Evolutionary conservation across 257 asterid species (phyloP).

Genomic region (Asclepias syriaca): DNA sequence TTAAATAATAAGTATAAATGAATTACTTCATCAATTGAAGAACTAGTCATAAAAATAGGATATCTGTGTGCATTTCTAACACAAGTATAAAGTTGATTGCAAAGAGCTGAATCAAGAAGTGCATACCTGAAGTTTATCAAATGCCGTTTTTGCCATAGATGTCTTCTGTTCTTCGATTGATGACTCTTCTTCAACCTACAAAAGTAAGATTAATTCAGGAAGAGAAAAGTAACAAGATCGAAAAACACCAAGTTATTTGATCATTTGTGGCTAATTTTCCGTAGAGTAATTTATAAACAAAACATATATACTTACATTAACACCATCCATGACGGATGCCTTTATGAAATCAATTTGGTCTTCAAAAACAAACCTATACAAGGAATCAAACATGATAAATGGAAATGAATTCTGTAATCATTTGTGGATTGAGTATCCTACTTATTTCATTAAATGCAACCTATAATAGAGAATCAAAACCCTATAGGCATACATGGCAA

Average conservation of each 20-base stretch:
- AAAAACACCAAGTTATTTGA: neutral
- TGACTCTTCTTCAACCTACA: slow-evolving; percentile 59
- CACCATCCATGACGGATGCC: slow-evolving; percentile 80
- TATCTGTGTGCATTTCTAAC: neutral
- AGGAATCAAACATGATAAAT: neutral
- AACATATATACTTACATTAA: slow-evolving; percentile 43
- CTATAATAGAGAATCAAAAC: neutral
- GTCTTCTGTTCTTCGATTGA: slow-evolving; percentile 41
- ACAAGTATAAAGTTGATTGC: neutral
- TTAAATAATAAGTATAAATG: neutral
- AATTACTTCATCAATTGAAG: neutral
- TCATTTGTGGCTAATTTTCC: neutral
- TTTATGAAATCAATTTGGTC: slow-evolving; percentile 92
- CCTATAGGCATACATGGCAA: neutral
- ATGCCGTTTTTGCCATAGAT: slow-evolving; percentile 66
- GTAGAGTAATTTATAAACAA: neutral
- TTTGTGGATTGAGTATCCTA: neutral
- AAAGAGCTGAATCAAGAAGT: slow-evolving; percentile 1
- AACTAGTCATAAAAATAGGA: neutral
- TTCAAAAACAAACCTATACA: slow-evolving; percentile 79
- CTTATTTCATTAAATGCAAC: neutral
- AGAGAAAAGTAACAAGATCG: slow-evolving; percentile 4
- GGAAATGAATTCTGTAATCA: slow-evolving; percentile 4
- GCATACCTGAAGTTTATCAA: slow-evolving; percentile 78
- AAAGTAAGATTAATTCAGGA: slow-evolving; percentile 15